A percentile compares a stretch with the other conserved stretches of the same genome.
Evolutionary conservation across 129 eudicot genomes (phyloP).

Genomic region (Lonicera japonica): DNA sequence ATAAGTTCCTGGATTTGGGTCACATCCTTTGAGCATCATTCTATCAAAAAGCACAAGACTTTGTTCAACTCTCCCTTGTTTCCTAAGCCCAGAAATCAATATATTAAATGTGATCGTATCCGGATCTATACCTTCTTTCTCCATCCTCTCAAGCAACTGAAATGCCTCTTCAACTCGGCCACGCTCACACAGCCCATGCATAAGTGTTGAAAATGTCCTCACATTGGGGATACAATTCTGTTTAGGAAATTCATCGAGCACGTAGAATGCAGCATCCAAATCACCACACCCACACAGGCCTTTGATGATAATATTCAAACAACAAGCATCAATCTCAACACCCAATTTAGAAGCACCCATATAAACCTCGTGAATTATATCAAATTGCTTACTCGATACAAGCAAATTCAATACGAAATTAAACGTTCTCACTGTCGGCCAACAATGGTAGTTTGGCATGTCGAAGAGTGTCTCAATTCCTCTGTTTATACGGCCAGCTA

Average conservation of each 20-base stretch:
- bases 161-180: conserved; percentile 60
- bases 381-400: conserved; percentile 54
- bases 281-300: conserved; percentile 56
- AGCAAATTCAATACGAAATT: conserved; percentile 74
- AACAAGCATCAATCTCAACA: conserved; percentile 68
- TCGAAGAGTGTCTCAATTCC: conserved; percentile 65
- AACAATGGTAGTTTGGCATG: conserved; percentile 68
- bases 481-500: conserved; percentile 54
- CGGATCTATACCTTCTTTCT: conserved; percentile 41
- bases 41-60: conserved; percentile 44
- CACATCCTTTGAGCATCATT: conserved; percentile 68
- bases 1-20: conserved; percentile 66
- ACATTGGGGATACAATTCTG: conserved; percentile 45
- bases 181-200: conserved; percentile 56
- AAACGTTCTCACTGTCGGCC: conserved; percentile 66
- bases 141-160: conserved; percentile 52
- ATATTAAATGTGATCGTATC: conserved; percentile 54
- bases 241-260: conserved; percentile 78
- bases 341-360: conserved; percentile 51
- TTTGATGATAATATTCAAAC: conserved; percentile 68
- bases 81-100: conserved; percentile 57
- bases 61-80: conserved; percentile 46
- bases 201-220: conserved; percentile 60
- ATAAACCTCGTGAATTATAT: conserved; percentile 57
- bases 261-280: conserved; percentile 48